Evolutionary conservation across 2,329 filamentous ascomycete species (phyloP).

Genomic region (Paradendryphiella salina): DNA sequence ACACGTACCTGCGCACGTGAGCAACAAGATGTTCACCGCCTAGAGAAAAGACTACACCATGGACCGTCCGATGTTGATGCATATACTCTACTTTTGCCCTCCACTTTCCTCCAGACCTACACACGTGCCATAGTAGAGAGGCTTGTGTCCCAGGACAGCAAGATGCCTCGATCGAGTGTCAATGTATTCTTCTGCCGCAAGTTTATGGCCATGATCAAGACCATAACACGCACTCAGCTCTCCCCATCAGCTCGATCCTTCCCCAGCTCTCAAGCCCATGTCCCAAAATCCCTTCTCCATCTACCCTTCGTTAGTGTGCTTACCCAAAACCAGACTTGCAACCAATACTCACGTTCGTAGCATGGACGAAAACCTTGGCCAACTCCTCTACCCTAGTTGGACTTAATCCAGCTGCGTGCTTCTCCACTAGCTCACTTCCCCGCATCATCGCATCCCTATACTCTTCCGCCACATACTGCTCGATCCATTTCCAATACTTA

Average conservation of each 20-base stretch:
- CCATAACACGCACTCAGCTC: not conserved
- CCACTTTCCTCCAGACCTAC: too few relatives aligned
- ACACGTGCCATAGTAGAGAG: too few relatives aligned
- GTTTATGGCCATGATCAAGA: not conserved
- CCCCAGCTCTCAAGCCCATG: constrained; percentile 57
- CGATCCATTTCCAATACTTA: constrained; percentile 86
- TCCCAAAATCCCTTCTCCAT: constrained; percentile 78
- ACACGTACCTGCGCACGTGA: not conserved
- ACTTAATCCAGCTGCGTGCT: constrained; percentile 72
- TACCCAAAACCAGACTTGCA: not conserved
- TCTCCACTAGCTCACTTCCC: constrained; percentile 75
- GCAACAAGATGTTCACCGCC: not conserved
- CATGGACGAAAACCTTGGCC: constrained; percentile 80
- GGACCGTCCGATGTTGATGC: not conserved
- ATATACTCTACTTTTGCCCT: too few relatives aligned
- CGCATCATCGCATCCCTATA: constrained; percentile 72
- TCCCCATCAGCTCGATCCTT: not conserved
- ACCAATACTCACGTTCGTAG: constrained; percentile 68
- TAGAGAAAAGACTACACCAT: not conserved
- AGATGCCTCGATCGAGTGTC: not conserved
- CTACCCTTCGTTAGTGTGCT: constrained; percentile 46
- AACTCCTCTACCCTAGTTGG: constrained; percentile 77
- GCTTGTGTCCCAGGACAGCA: not conserved
- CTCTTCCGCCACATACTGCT: constrained; percentile 82
- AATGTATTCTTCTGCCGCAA: not conserved